Conservation (phyloP, 148 eudicot genomes). For the Beta vulgaris region DNA sequence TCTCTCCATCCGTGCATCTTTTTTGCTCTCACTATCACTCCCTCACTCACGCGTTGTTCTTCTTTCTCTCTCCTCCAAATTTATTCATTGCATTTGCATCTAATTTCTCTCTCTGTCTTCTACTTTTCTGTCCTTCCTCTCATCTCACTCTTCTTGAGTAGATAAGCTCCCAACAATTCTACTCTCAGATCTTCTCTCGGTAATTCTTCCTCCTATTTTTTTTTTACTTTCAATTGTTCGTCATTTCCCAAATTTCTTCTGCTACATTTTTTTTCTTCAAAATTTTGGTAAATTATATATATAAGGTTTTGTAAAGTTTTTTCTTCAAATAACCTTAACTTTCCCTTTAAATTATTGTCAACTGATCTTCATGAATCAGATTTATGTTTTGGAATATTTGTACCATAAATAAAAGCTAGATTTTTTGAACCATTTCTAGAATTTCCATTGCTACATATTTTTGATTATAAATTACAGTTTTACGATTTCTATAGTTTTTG, state of each 20-base stretch:
- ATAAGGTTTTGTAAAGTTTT: too few species aligned
- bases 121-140: not conserved
- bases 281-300: too few species aligned
- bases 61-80: not conserved
- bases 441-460: too few species aligned
- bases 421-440: too few species aligned
- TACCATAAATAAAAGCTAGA: too few species aligned
- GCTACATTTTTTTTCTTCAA: too few species aligned
- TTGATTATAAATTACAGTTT: too few species aligned
- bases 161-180: conserved; percentile 18
- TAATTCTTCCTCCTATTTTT: not conserved
- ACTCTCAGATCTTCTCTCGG: not conserved
- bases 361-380: too few species aligned
- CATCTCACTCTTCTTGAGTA: not conserved
- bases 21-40: not conserved
- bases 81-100: not conserved
- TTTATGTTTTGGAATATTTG: too few species aligned
- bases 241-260: not conserved
- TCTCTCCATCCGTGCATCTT: not conserved
- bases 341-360: too few species aligned
- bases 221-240: not conserved
- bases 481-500: too few species aligned
- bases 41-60: conserved; percentile 14
- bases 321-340: too few species aligned
- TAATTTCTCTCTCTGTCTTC: not conserved